phyloP scores from a whole-genome alignment of 805 yeast species.

The Cyberlindnera samutprakarnensis region DNA sequence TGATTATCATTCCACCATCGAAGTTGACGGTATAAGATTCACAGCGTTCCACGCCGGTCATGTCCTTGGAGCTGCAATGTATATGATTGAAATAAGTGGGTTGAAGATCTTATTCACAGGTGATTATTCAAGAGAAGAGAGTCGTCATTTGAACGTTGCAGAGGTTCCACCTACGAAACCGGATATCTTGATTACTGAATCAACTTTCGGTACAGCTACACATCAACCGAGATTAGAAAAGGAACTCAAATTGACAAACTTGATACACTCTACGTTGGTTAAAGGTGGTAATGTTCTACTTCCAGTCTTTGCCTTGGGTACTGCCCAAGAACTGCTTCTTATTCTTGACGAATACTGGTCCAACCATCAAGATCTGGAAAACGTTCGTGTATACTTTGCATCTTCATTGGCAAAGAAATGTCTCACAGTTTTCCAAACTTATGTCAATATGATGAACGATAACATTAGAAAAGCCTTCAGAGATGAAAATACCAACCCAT shows the following conservation, averaged over 20 bases:
- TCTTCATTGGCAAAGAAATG: constrained; percentile 91
- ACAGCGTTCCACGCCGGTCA: constrained; percentile 99
- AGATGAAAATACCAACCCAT: constrained; percentile 81
- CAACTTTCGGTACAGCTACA: constrained; percentile 97
- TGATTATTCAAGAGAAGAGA: constrained; percentile 93
- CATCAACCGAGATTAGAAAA: constrained; percentile 86
- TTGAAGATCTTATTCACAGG: constrained; percentile 87
- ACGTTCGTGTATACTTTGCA: constrained; percentile 82
- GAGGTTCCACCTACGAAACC: constrained; percentile 87
- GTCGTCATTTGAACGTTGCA: constrained; percentile 90
- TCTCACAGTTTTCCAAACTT: constrained; percentile 95
- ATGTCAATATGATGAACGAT: constrained; percentile 96
- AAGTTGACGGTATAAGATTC: constrained; percentile 88
- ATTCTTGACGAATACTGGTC: constrained; percentile 96
- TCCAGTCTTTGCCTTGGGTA: constrained; percentile 95
- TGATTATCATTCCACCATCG: constrained; percentile 93
- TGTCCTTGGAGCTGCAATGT: constrained; percentile 98
- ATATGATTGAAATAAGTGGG: constrained; percentile 90
- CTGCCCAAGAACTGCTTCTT: constrained; percentile 89
- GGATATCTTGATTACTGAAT: constrained; percentile 86
- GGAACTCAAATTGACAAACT: constrained; percentile 71
- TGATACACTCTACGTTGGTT: constrained; percentile 74
- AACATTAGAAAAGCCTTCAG: constrained; percentile 67
- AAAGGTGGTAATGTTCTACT: constrained; percentile 89
- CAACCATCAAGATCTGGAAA: constrained; percentile 71